Percentiles rank a stretch among this genome's conserved stretches.
These are phyloP conservation scores for Hypericum perforatum DNA, from an alignment of 345 rosid species.

Conservation along the genomic window DNA sequence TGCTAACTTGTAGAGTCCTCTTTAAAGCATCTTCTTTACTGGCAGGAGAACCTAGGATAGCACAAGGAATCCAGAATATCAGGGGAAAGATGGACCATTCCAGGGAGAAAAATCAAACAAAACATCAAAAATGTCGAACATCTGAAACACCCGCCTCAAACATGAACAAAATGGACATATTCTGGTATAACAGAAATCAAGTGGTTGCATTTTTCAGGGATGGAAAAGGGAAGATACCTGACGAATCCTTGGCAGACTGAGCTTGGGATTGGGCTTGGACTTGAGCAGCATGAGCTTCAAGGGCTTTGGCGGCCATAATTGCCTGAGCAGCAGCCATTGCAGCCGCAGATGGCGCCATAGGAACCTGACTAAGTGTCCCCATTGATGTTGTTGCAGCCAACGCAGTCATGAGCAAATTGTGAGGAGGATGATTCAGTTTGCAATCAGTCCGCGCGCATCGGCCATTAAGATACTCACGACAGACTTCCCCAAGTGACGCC, in stretches of 20 bases:
- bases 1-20: constrained; percentile 92
- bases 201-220: no score
- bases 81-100: not conserved
- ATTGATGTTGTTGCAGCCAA: constrained; percentile 87
- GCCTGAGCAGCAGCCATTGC: constrained; percentile 99
- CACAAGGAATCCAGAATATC: constrained; percentile 5
- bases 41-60: constrained; percentile 45
- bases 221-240: constrained; percentile 34
- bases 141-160: not conserved
- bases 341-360: constrained; percentile 99
- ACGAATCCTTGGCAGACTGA: constrained; percentile 49
- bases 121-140: not conserved
- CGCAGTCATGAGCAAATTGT: constrained; percentile 84
- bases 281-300: constrained; percentile 99
- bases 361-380: constrained; percentile 87
- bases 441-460: constrained; percentile 73
- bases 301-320: constrained; percentile 98
- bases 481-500: constrained; percentile 93
- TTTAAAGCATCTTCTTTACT: constrained; percentile 52
- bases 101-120: not conserved
- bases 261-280: constrained; percentile 89
- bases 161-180: not conserved
- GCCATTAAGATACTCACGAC: constrained; percentile 86
- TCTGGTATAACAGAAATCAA: no score
- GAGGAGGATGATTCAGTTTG: constrained; percentile 86